Evolutionary conservation across 345 rosid species (phyloP).

Genomic region (Diplotaxis tenuifolia): DNA sequence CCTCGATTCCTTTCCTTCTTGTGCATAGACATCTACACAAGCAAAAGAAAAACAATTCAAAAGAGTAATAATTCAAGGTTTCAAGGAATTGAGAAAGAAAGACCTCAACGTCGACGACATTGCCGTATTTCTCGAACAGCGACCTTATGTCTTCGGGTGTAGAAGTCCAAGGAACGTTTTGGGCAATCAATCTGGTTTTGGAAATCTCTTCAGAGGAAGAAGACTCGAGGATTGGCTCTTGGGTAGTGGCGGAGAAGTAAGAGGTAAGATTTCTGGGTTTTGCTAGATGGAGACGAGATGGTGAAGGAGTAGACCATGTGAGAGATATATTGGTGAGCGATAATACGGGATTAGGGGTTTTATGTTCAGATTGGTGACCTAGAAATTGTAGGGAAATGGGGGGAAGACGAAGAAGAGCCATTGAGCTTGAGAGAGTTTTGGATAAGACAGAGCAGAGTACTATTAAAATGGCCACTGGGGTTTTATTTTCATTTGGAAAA

Average conservation of each 20-base stretch:
- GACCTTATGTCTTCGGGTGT: conserved; percentile 78
- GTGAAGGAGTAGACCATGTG: conserved; percentile 26
- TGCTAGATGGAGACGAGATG: conserved; percentile 28
- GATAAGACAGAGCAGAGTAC: conserved; percentile 33
- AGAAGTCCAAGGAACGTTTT: conserved; percentile 72
- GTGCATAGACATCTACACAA: conserved; percentile 73
- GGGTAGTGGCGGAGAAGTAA: conserved; percentile 45
- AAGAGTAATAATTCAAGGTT: neutral
- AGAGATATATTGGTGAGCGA: neutral
- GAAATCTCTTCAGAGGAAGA: conserved; percentile 49
- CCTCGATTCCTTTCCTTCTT: conserved; percentile 69
- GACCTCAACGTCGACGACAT: conserved; percentile 75
- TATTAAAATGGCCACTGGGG: neutral
- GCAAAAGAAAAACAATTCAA: neutral
- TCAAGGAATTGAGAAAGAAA: neutral
- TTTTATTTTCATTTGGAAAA: conserved; percentile 9
- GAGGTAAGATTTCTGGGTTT: conserved; percentile 33
- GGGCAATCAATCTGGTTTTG: conserved; percentile 58
- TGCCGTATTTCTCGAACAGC: conserved; percentile 67
- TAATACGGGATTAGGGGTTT: neutral
- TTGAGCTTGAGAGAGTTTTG: conserved; percentile 13
- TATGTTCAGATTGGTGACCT: conserved; percentile 21
- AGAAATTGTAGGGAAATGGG: conserved; percentile 37
- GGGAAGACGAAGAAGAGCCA: conserved; percentile 56
- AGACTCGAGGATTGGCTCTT: conserved; percentile 40